Evolutionary conservation across 495 filamentous ascomycete species (phyloP).

Genomic region (Trichoderma erinaceum): DNA sequence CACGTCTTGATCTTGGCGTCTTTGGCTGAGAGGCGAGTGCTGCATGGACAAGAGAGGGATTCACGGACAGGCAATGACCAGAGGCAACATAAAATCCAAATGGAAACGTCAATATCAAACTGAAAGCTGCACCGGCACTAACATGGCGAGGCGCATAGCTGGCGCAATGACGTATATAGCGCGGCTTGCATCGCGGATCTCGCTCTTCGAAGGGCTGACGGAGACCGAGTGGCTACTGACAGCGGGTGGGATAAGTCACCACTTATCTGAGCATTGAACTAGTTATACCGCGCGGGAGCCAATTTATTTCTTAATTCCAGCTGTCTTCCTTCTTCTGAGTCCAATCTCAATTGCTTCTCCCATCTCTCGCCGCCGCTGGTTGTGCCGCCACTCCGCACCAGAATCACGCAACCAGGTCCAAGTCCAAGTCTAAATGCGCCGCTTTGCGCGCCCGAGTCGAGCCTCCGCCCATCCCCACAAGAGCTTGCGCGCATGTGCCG

Average conservation of each 20-base stretch:
- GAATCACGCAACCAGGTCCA: neutral
- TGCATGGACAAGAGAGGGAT: no score
- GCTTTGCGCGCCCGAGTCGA: constrained; percentile 1
- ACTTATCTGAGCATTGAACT: neutral
- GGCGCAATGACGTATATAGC: constrained; percentile 2
- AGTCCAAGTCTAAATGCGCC: constrained; percentile 5
- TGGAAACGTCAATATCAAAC: no score
- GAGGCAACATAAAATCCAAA: no score
- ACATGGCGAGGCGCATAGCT: neutral
- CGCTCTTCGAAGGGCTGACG: no score
- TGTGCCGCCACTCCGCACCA: constrained; percentile 1
- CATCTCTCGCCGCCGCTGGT: neutral
- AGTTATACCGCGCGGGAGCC: neutral
- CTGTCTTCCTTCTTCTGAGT: neutral
- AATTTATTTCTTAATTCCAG: neutral
- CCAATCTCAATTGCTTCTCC: neutral
- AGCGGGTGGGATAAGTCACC: neutral
- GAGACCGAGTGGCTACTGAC: neutral
- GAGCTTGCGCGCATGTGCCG: neutral
- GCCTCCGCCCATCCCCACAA: neutral
- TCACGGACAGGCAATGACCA: no score
- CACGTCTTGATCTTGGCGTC: neutral
- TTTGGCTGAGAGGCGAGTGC: neutral
- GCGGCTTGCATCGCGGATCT: neutral
- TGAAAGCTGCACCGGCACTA: neutral